Conservation (phyloP, 345 rosid genomes). For the Dipteronia sinensis region DNA sequence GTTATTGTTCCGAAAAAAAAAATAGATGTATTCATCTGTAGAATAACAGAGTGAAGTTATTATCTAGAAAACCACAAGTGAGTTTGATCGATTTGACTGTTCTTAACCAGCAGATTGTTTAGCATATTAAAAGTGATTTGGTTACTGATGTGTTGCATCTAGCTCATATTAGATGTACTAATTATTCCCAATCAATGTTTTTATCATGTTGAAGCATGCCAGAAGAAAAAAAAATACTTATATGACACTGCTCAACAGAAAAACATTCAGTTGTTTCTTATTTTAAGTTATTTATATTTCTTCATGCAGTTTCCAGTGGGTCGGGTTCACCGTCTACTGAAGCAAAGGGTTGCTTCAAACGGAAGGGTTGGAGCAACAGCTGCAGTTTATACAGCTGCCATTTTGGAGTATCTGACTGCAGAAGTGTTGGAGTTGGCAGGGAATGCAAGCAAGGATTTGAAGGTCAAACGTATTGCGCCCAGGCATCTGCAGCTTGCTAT, state of each 20-base stretch:
- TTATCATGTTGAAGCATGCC: not conserved
- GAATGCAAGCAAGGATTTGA: slow-evolving; percentile 72
- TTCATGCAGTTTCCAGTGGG: slow-evolving; percentile 64
- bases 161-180: not conserved
- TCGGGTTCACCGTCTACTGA: slow-evolving; percentile 64
- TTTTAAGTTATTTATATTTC: not conserved
- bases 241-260: not conserved
- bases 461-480: slow-evolving; percentile 69
- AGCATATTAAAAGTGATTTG: not conserved
- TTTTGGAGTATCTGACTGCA: slow-evolving; percentile 67
- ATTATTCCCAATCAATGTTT: not conserved
- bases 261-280: not conserved
- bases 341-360: slow-evolving; percentile 59
- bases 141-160: not conserved
- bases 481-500: slow-evolving; percentile 77
- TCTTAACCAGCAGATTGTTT: not conserved
- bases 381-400: slow-evolving; percentile 73
- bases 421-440: slow-evolving; percentile 74
- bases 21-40: not conserved
- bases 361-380: slow-evolving; percentile 83
- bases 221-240: not conserved
- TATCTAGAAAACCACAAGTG: not conserved
- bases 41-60: not conserved
- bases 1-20: too few species aligned
- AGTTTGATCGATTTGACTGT: not conserved